These are phyloP conservation scores for Phlebiopsis flavidoalba DNA, from an alignment of 768 basidiomycete genomes.

Conservation along the genomic window DNA sequence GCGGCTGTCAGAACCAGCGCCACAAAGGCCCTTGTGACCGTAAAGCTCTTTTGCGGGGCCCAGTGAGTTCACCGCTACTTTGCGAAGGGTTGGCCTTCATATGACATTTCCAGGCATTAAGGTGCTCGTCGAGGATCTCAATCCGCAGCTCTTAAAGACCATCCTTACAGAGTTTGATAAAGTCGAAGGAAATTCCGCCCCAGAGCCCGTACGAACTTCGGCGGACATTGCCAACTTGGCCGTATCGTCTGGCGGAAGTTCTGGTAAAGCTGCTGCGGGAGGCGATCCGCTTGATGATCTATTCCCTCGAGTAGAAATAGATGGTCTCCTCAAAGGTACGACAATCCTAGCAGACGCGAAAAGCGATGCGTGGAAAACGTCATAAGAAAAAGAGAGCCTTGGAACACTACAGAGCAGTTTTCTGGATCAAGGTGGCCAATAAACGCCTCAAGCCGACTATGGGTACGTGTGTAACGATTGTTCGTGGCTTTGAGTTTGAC, in stretches of 20 bases:
- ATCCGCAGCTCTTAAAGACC: constrained; percentile 87
- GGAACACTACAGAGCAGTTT: constrained; percentile 78
- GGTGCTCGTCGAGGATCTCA: constrained; percentile 89
- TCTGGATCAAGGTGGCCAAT: constrained; percentile 86
- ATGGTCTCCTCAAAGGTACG: constrained; percentile 77
- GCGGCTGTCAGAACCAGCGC: constrained; percentile 90
- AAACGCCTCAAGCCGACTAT: constrained; percentile 88
- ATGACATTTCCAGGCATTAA: constrained; percentile 60
- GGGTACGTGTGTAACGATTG: constrained; percentile 44
- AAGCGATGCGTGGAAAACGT: constrained; percentile 94
- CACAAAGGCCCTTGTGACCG: constrained; percentile 86
- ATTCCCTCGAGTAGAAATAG: constrained; percentile 93
- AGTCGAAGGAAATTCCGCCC: constrained; percentile 68
- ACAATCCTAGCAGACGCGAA: constrained; percentile 79
- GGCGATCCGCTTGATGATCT: constrained; percentile 86
- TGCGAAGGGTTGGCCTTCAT: constrained; percentile 2
- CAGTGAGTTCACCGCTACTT: constrained; percentile 41
- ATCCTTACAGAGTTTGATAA: constrained; percentile 93
- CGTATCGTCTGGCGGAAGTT: constrained; percentile 35
- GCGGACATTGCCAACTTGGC: constrained; percentile 62
- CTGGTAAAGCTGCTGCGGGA: constrained; percentile 31
- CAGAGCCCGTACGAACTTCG: constrained; percentile 74
- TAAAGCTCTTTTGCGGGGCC: constrained; percentile 89
- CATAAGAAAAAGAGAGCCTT: constrained; percentile 97
- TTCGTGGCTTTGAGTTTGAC: neutral